phyloP scores from a whole-genome alignment of 108 stramenopile genomes.

The Nannochloropsis salina region DNA sequence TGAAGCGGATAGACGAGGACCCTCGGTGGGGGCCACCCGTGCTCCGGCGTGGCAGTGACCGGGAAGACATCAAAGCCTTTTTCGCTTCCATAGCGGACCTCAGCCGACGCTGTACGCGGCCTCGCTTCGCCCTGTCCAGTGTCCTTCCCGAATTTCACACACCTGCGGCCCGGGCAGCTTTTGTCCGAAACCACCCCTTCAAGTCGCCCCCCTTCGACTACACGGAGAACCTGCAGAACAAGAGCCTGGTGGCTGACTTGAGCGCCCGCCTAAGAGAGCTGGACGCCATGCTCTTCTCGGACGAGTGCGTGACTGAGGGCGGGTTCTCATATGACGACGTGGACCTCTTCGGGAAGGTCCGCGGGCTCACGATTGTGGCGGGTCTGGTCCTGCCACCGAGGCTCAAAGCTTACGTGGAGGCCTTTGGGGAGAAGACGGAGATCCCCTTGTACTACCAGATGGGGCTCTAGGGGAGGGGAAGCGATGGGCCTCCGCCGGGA shows the following conservation, averaged over 20 bases:
- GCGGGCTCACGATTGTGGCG: conserved; percentile 28
- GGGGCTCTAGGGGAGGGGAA: neutral
- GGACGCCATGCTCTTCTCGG: conserved; percentile 30
- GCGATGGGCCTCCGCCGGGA: neutral
- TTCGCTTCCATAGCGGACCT: neutral
- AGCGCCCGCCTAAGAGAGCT: conserved; percentile 23
- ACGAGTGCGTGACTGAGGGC: conserved; percentile 36
- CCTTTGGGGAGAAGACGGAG: conserved; percentile 27
- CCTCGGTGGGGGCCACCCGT: conserved; percentile 72
- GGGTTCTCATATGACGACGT: conserved; percentile 36
- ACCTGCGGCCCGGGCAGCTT: conserved; percentile 32
- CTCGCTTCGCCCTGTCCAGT: conserved; percentile 28
- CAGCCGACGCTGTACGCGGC: conserved; percentile 28
- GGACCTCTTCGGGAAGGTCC: conserved; percentile 18
- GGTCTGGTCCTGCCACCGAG: conserved; percentile 35
- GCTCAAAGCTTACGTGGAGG: conserved; percentile 29
- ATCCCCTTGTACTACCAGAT: conserved; percentile 34
- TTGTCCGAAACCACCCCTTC: conserved; percentile 39
- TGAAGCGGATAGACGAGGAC: conserved; percentile 73
- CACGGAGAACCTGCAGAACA: conserved; percentile 25
- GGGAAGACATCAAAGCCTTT: conserved; percentile 85
- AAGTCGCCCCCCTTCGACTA: conserved; percentile 29
- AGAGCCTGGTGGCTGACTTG: neutral
- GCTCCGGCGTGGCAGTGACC: conserved; percentile 64
- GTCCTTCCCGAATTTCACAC: conserved; percentile 24